A percentile compares a stretch with the other conserved stretches of the same genome.
Evolutionary conservation across 306 rosid genomes (phyloP).

Genomic region (Vicia faba): DNA sequence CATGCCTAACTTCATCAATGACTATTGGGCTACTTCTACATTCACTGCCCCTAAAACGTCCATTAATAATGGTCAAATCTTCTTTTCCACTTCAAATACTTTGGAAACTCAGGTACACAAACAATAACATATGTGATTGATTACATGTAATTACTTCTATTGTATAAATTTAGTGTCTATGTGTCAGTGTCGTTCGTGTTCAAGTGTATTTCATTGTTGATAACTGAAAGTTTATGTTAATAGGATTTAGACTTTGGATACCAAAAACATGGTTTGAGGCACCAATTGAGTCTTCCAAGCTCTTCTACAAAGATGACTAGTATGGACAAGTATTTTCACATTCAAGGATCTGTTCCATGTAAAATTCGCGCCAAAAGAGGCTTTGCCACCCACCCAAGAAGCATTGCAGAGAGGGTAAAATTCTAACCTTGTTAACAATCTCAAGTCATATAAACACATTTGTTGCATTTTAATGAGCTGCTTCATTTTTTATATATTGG

Average conservation of each 20-base stretch:
- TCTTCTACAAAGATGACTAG: constrained; percentile 47
- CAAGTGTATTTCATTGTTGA: not conserved
- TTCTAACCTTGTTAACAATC: not conserved
- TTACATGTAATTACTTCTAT: too few relatives aligned
- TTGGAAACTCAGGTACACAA: constrained; percentile 60
- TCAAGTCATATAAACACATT: not conserved
- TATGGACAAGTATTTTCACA: constrained; percentile 48
- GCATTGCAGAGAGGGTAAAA: constrained; percentile 94
- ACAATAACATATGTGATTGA: not conserved
- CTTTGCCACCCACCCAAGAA: constrained; percentile 92
- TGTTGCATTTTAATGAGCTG: not conserved
- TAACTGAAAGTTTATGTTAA: constrained; percentile 17
- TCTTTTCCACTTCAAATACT: constrained; percentile 53
- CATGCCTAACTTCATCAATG: constrained; percentile 47
- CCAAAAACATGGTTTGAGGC: constrained; percentile 49
- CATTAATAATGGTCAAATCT: constrained; percentile 45
- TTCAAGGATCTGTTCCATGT: constrained; percentile 71
- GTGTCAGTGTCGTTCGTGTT: too few relatives aligned
- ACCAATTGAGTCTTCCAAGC: constrained; percentile 73
- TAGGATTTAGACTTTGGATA: constrained; percentile 55
- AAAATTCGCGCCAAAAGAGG: constrained; percentile 93
- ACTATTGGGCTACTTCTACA: constrained; percentile 59
- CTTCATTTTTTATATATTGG: constrained; percentile 8
- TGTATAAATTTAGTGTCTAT: too few relatives aligned
- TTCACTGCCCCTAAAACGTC: constrained; percentile 48